Evolutionary conservation across 2,329 filamentous ascomycete species (phyloP), one percentile per base, ranked within the genome.

Genomic region (Hypoxylon sp.): DNA sequence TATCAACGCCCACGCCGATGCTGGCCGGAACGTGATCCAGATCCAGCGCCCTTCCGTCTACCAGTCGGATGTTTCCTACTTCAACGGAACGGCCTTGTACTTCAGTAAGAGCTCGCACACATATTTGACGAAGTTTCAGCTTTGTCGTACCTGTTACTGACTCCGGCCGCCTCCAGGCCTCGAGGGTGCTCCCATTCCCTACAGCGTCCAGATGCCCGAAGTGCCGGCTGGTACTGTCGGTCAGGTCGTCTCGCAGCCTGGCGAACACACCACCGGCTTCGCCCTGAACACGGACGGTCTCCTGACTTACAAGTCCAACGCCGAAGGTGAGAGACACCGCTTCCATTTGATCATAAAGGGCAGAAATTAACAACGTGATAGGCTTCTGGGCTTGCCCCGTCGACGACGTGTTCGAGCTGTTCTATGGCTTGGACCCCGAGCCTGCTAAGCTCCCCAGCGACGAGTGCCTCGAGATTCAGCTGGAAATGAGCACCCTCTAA

Each of bases 351-450:
- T 37, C 2, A 42, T 26, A 3, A n/a, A 1, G 6, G 21, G n/a
- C 2, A n/a, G 23, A 18, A n/a, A 10, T 37, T 58, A 35, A 62
- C n/a, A 13, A 23, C n/a, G 11, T 8, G 3, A 26, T 29, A 68
- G 66, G 66, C n/a, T 68, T 62, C 52, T 67, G 58, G 58, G 66
- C 66, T 8, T 67, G 64, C 37, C 52, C 61, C n/a, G 54, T 64
- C 17, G 21, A 64, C 47, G 20, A 56, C 29, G 57, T 43, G 23
- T 66, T 63, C 52, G 56, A 62, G 48, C 63, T 67, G 17, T 64
- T 61, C 57, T 68, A 64, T 31, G 64, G 64, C 37, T 9, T 38
- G n/a, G 38, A 58, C 24, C 23, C 55, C 20, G 42, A 51, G 21
- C 45, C 49, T 5, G 47, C 49, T n/a, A 62, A 58, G 18, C 46